Conservation (phyloP, 2,329 filamentous ascomycete genomes). For the Alternaria triticina region DNA sequence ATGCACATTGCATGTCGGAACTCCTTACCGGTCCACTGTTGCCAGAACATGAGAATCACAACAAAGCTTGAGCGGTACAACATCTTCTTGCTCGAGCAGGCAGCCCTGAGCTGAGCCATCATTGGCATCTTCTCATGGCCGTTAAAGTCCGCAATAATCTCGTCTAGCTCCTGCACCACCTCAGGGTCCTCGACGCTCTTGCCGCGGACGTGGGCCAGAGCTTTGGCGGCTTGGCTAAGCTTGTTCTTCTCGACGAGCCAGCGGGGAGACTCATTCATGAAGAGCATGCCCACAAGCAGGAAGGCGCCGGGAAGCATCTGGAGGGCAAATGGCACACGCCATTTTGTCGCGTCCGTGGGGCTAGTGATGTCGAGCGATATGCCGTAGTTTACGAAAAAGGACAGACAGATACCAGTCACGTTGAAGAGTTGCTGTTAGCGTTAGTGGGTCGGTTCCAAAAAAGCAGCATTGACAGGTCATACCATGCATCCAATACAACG, state of each 20-base stretch:
- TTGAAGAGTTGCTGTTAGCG: slow-evolving; percentile 45
- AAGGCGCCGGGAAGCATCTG: slow-evolving; percentile 60
- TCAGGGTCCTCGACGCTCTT: slow-evolving; percentile 43
- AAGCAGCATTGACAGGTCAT: neutral
- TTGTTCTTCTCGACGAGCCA: slow-evolving; percentile 62
- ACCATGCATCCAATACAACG: slow-evolving; percentile 47
- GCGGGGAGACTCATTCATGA: slow-evolving; percentile 60
- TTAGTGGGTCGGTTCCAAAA: neutral
- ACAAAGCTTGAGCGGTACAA: slow-evolving; percentile 52
- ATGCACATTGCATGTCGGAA: neutral
- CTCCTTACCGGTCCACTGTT: slow-evolving; percentile 49
- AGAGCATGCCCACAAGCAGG: slow-evolving; percentile 58
- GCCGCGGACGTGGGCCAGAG: slow-evolving; percentile 49
- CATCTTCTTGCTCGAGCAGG: slow-evolving; percentile 47
- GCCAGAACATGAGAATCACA: slow-evolving; percentile 54
- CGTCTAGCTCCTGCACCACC: slow-evolving; percentile 51
- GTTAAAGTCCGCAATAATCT: slow-evolving; percentile 52
- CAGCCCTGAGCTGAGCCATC: slow-evolving; percentile 46
- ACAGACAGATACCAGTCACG: slow-evolving; percentile 56
- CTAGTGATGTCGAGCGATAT: slow-evolving; percentile 54
- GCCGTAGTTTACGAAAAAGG: slow-evolving; percentile 62
- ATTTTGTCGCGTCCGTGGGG: slow-evolving; percentile 54
- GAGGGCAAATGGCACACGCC: slow-evolving; percentile 60
- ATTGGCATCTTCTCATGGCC: slow-evolving; percentile 52
- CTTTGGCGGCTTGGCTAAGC: slow-evolving; percentile 52